These are phyloP conservation scores for Cyberlindnera maclurae DNA, from an alignment of 805 yeast genomes.

Conservation along the genomic window DNA sequence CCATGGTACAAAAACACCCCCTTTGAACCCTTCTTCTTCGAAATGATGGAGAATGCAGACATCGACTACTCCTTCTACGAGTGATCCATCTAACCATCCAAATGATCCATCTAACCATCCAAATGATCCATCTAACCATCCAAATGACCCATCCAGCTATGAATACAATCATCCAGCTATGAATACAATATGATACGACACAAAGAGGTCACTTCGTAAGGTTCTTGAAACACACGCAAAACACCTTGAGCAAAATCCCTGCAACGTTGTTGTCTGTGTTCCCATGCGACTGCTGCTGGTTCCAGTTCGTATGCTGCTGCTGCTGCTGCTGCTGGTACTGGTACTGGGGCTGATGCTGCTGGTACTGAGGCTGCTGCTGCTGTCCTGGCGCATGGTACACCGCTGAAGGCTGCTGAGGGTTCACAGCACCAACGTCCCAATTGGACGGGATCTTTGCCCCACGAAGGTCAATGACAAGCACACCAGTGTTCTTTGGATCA, in stretches of 20 bases:
- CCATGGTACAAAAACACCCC: slow-evolving; percentile 16
- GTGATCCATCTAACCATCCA: too few species aligned
- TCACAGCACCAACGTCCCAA: slow-evolving; percentile 22
- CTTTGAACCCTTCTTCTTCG: slow-evolving; percentile 12
- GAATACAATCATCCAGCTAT: too few species aligned
- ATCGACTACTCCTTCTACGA: slow-evolving; percentile 21
- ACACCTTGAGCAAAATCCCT: slow-evolving; percentile 21
- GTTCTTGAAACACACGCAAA: slow-evolving; percentile 30
- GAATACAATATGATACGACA: not conserved
- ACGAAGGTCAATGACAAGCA: slow-evolving; percentile 60
- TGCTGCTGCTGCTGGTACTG: slow-evolving; percentile 13
- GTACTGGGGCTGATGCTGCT: slow-evolving; percentile 13
- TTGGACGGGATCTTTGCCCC: slow-evolving; percentile 37
- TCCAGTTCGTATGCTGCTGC: slow-evolving; percentile 10
- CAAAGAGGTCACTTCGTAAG: slow-evolving; percentile 8
- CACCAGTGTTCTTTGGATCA: slow-evolving; percentile 75
- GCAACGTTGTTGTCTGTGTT: slow-evolving; percentile 8
- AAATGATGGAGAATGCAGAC: slow-evolving; percentile 10
- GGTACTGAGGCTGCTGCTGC: slow-evolving; percentile 15
- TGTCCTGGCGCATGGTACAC: slow-evolving; percentile 27
- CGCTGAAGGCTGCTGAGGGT: slow-evolving; percentile 21
- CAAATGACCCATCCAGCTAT: too few species aligned
- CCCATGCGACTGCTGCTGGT: slow-evolving; percentile 4
- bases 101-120: too few species aligned
- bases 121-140: too few species aligned